These are phyloP conservation scores for Phytophthora aleatoria DNA, from an alignment of 352 stramenopile species.

Conservation along the genomic window DNA sequence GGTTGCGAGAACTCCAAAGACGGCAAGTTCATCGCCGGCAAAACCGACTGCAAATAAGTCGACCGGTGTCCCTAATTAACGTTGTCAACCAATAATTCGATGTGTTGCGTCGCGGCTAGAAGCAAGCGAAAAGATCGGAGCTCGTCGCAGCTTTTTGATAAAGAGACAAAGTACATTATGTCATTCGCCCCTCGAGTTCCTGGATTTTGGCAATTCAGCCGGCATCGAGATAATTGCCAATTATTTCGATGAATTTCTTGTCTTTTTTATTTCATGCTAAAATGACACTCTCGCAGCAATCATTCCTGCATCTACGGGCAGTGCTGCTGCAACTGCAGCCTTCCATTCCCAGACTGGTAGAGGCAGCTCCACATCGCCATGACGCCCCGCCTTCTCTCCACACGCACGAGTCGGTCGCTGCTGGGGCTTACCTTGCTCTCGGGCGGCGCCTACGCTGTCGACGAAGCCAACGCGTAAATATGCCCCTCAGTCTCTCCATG, in stretches of 20 bases:
- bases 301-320: constrained; percentile 5
- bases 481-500: background rate
- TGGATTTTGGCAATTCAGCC: too few relatives aligned
- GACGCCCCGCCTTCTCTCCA: constrained; percentile 24
- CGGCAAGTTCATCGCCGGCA: constrained; percentile 34
- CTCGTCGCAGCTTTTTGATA: background rate
- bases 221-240: too few relatives aligned
- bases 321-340: background rate
- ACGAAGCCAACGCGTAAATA: constrained; percentile 58
- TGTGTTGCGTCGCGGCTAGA: too few relatives aligned
- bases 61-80: background rate
- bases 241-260: too few relatives aligned
- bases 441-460: constrained; percentile 40
- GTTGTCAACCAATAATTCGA: background rate
- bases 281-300: constrained; percentile 3
- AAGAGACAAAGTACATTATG: background rate
- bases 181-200: background rate
- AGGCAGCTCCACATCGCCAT: constrained; percentile 4
- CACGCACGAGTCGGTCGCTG: constrained; percentile 19
- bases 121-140: background rate
- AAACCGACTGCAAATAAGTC: constrained; percentile 32
- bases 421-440: constrained; percentile 32
- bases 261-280: background rate
- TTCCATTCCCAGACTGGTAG: background rate
- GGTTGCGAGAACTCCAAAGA: constrained; percentile 39